Conservation (phyloP, 2,329 filamentous ascomycete genomes). For the Didymella lethalis region DNA sequence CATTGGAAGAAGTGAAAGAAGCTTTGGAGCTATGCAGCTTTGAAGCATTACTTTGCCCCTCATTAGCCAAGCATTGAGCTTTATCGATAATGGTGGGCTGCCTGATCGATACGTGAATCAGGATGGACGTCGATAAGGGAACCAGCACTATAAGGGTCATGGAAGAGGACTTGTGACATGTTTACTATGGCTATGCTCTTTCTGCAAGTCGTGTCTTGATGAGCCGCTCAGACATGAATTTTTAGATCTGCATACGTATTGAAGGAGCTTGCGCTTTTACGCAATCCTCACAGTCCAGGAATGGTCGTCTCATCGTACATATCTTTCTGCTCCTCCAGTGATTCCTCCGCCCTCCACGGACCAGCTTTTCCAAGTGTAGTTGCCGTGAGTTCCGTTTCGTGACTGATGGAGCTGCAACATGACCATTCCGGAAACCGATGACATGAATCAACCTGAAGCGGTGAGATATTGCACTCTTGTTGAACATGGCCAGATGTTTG, state of each 20-base stretch:
- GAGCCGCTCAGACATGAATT: background rate
- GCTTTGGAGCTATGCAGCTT: background rate
- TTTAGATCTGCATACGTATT: background rate
- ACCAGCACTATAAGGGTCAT: no score
- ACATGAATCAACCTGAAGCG: background rate
- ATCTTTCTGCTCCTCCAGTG: background rate
- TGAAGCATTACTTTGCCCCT: constrained; percentile 4
- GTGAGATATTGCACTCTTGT: background rate
- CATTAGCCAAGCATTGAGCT: constrained; percentile 1
- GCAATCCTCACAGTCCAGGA: background rate
- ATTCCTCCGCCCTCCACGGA: background rate
- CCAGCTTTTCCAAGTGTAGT: background rate
- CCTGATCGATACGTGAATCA: background rate
- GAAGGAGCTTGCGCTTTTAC: background rate
- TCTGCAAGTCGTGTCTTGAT: background rate
- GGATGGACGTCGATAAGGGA: background rate
- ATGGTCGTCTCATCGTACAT: background rate
- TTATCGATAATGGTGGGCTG: constrained; percentile 16
- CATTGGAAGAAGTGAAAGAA: background rate
- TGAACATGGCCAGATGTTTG: background rate
- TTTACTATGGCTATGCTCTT: background rate
- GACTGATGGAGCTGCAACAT: background rate
- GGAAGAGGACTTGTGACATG: background rate
- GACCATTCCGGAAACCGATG: no score
- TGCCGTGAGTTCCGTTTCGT: background rate